phyloP scores from a whole-genome alignment of 805 yeast species.

The Ogataea kodamae region DNA sequence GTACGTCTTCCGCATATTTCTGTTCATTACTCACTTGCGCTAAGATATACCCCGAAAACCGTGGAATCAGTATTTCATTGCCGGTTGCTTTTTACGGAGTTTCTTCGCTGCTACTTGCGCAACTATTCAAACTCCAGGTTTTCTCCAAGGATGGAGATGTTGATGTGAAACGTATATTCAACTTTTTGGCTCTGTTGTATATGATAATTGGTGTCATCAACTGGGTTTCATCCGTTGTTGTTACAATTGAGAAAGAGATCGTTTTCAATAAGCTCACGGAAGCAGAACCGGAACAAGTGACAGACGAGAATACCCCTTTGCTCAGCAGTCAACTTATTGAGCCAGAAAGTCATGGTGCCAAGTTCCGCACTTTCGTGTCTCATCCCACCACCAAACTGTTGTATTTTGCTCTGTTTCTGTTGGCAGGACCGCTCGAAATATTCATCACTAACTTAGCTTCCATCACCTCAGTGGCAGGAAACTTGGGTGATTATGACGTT shows the following conservation, averaged over 20 bases:
- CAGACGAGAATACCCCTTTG: slow-evolving; percentile 34
- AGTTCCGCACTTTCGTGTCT: slow-evolving; percentile 34
- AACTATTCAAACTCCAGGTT: slow-evolving; percentile 43
- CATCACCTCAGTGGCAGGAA: slow-evolving; percentile 44
- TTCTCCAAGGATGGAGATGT: slow-evolving; percentile 33
- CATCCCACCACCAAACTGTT: slow-evolving; percentile 63
- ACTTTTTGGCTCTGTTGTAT: slow-evolving; percentile 50
- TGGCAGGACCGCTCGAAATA: slow-evolving; percentile 82
- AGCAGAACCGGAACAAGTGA: slow-evolving; percentile 15
- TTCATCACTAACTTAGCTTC: slow-evolving; percentile 79
- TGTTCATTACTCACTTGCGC: slow-evolving; percentile 78
- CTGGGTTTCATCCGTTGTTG: slow-evolving; percentile 63
- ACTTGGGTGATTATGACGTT: slow-evolving; percentile 9
- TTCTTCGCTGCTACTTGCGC: slow-evolving; percentile 73
- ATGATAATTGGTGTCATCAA: slow-evolving; percentile 53
- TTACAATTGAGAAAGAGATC: slow-evolving; percentile 52
- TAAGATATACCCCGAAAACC: slow-evolving; percentile 69
- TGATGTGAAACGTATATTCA: slow-evolving; percentile 51
- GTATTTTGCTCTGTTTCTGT: slow-evolving; percentile 56
- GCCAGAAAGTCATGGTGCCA: slow-evolving; percentile 27
- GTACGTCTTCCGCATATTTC: slow-evolving; percentile 71
- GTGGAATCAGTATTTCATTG: slow-evolving; percentile 77
- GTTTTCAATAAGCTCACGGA: slow-evolving; percentile 33
- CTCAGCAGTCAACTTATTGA: slow-evolving; percentile 26
- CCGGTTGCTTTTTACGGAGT: slow-evolving; percentile 89